These are phyloP conservation scores for Colletotrichum gigasporum DNA, from an alignment of 2,329 filamentous ascomycete genomes.

Conservation along the genomic window DNA sequence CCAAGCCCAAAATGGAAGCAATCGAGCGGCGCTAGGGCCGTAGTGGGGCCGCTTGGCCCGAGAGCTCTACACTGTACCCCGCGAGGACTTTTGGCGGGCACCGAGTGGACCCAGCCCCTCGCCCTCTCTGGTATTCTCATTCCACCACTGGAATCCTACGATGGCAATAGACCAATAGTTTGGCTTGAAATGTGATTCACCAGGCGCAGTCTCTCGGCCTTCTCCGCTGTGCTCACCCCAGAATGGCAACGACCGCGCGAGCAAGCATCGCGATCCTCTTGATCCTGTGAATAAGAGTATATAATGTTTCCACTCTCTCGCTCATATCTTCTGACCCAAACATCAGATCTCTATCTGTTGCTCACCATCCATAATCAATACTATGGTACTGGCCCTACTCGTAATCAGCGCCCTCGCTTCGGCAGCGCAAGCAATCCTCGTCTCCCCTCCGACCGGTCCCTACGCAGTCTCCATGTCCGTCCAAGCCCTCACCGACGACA, in stretches of 20 bases:
- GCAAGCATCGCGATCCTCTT: background rate
- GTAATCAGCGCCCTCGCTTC: slow-evolving; percentile 29
- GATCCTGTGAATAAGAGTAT: too few relatives aligned
- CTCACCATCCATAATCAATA: slow-evolving; percentile 33
- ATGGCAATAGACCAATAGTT: too few relatives aligned
- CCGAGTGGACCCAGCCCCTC: too few relatives aligned
- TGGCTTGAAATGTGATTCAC: too few relatives aligned
- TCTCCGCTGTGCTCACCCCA: background rate
- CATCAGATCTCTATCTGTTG: background rate
- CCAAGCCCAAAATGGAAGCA: slow-evolving; percentile 28
- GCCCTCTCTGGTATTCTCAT: too few relatives aligned
- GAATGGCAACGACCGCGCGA: slow-evolving; percentile 6
- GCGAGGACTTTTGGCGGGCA: too few relatives aligned
- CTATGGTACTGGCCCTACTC: too few relatives aligned
- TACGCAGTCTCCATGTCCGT: slow-evolving; percentile 40
- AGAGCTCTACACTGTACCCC: too few relatives aligned
- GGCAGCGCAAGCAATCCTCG: slow-evolving; percentile 35
- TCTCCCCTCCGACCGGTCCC: slow-evolving; percentile 41
- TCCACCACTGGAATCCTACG: too few relatives aligned
- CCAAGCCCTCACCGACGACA: slow-evolving; percentile 40
- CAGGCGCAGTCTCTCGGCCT: background rate
- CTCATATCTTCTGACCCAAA: background rate
- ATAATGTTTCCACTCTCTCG: background rate
- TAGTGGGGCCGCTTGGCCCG: too few relatives aligned
- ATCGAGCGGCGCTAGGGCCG: slow-evolving; percentile 26